Base-by-base conservation (phyloP, 2,329 filamentous ascomycete species). In the Pestalotiopsis sp. region DNA sequence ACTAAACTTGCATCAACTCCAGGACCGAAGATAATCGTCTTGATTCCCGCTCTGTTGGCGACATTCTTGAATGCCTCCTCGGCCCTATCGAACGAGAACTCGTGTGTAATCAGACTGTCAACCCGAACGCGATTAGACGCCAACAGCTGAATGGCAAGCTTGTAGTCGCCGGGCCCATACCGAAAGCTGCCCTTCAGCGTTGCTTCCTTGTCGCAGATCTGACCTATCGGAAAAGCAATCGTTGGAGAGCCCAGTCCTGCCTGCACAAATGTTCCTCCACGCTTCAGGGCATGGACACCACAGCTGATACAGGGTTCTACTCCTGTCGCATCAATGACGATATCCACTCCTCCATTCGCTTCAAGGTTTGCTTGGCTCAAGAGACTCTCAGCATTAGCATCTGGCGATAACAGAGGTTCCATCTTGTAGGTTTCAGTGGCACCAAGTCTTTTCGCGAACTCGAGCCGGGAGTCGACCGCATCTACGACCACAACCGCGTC, bases 191-290 rank as follows among this genome's bases (percentile, higher is more conserved):
- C 95, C 77, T 91, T 92, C 58, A 92, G 86, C 11, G 91, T 97
- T 64, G 97, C 85, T 83, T 98, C 95, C 83, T 98, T 98, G 64
- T 90, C 86, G 79, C 94, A 97, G 76, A 97, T 85, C 4, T 92
- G 91, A 87, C 95, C 92, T 78, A 98, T 97, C 64, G 95, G 95
- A 83, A 98, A 97, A 7, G 81, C 92, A 78, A 98, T 94, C 75
- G 97, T 93, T 52, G 89, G 80, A 77, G 91, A 92, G 76, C 95
- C 95, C 94, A 98, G 97, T 66, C 94, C 94, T 68, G 90, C 93
- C 82, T 97, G 94, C 9, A 97, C 91, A 74, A 93, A 95, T 14
- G 86, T 90, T 38, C 93, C 93, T 66, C 93, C 93, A 58, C 84
- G 84, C 70, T 90, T 86, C 30, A 94, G 86, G 22, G 86, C 85